Base-by-base conservation (phyloP, 495 filamentous ascomycete species). In the Trichoderma erinaceum region DNA sequence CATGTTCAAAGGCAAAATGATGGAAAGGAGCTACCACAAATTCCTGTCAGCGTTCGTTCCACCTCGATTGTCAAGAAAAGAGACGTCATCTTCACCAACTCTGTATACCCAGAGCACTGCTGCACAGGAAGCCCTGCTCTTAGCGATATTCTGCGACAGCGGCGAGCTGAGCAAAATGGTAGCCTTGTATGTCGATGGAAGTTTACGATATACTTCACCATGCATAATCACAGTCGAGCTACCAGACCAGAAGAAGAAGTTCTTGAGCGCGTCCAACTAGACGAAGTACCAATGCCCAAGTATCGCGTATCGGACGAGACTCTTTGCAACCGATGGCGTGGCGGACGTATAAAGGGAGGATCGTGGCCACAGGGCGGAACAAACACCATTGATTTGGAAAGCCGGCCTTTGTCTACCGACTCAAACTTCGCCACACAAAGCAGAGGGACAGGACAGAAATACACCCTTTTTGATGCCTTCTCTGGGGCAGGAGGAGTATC, bases 401-500 rank as follows among this genome's bases (percentile, higher is more conserved):
- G 7, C 1, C 23, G 35, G 46, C 8, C 66, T 21, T 3, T 12
- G 11, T 23, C 2, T 8, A 35, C 12, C 27, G n/a, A 10, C 18
- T 21, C n/a, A 18, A 23, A 5, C 21, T 18, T 1, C 16, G 0
- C n/a, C 7, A 18, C n/a, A 52, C 8, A 21, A 4, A 52, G n/a
- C 25, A 32, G 56, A 61, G 5, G 66, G 6, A 73, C 41, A 0
- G 76, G 75, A 0, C 80, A 84, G 15, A 67, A 74, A 29, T 92
- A 91, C 67, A 87, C 86, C 0, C 87, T 90, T 38, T 88, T 84
- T 0, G 91, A 95, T 72, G 82, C 80, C 1, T 93, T 93, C 70
- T 90, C 89, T 66, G 92, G 92, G 4, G 90, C 84, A 41, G 92
- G 92, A 1, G 92, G 92, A 3, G 83, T 88, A 3, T 91, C 90